A percentile compares a stretch with the other conserved stretches of the same genome.
Evolutionary conservation across 1,284 basidiomycete genomes (phyloP).

Genomic region (Marasmius oreades): DNA sequence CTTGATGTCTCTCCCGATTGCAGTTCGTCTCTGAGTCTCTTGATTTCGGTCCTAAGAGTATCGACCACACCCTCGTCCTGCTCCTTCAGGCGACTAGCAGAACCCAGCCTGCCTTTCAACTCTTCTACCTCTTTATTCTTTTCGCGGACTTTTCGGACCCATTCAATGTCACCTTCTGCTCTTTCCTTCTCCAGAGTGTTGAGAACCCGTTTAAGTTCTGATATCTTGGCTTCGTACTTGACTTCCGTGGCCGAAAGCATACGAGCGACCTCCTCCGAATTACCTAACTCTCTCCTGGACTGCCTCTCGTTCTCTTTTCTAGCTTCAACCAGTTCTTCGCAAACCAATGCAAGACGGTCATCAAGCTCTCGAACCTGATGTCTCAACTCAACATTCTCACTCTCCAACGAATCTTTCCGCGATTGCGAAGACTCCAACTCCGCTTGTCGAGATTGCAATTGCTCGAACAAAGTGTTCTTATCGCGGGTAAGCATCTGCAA

Average conservation of each 20-base stretch:
- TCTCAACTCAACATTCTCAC: slow-evolving; percentile 78
- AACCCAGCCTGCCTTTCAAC: slow-evolving; percentile 57
- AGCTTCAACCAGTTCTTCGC: slow-evolving; percentile 69
- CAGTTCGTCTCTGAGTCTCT: slow-evolving; percentile 47
- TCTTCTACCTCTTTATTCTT: slow-evolving; percentile 77
- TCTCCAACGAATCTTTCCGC: slow-evolving; percentile 69
- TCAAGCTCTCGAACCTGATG: slow-evolving; percentile 80
- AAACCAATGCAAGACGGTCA: slow-evolving; percentile 67
- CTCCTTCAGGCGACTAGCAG: slow-evolving; percentile 51
- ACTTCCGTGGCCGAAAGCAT: slow-evolving; percentile 76
- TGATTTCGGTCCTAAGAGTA: slow-evolving; percentile 53
- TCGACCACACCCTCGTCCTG: slow-evolving; percentile 56
- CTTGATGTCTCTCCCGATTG: slow-evolving; percentile 43
- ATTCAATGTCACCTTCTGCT: slow-evolving; percentile 78
- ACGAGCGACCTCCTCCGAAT: slow-evolving; percentile 68
- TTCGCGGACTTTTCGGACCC: slow-evolving; percentile 76
- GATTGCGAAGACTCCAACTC: slow-evolving; percentile 81
- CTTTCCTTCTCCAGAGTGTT: slow-evolving; percentile 65
- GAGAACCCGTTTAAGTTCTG: slow-evolving; percentile 63
- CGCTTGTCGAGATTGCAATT: slow-evolving; percentile 80
- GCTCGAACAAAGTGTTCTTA: slow-evolving; percentile 79
- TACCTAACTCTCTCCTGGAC: slow-evolving; percentile 41
- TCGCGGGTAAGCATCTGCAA: slow-evolving; percentile 66
- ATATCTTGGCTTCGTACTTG: slow-evolving; percentile 72
- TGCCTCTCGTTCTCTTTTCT: slow-evolving; percentile 54